A percentile compares a stretch with the other conserved stretches of the same genome.
phyloP scores from a whole-genome alignment of 1,284 basidiomycete genomes.

The Malassezia sympodialis region DNA sequence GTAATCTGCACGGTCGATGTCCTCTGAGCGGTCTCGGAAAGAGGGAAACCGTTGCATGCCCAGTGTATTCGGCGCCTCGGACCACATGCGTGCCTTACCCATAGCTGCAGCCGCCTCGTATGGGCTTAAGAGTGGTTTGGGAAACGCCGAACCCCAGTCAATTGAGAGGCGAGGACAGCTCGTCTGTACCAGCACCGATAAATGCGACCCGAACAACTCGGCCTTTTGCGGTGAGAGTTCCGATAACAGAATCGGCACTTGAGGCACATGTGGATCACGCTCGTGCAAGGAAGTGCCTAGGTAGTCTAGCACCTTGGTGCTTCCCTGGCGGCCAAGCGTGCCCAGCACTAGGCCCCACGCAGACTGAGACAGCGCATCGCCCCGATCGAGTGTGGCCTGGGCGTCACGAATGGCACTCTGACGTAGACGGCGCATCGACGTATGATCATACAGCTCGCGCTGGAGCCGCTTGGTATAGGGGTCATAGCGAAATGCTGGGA shows the following conservation, averaged over 20 bases:
- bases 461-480: conserved; percentile 97
- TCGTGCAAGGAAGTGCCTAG: conserved; percentile 21
- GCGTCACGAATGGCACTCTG: conserved; percentile 62
- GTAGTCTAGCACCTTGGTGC: conserved; percentile 66
- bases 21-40: conserved; percentile 17
- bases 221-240: conserved; percentile 92
- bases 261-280: conserved; percentile 52
- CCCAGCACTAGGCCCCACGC: conserved; percentile 90
- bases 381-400: conserved; percentile 22
- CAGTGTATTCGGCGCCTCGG: conserved; percentile 23
- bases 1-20: conserved; percentile 55
- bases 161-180: conserved; percentile 90
- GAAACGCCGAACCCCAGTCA: conserved; percentile 80
- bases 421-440: conserved; percentile 65
- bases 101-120: conserved; percentile 87
- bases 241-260: conserved; percentile 81
- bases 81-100: conserved; percentile 61
- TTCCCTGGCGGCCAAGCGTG: conserved; percentile 88
- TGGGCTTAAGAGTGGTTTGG: conserved; percentile 75
- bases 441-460: conserved; percentile 79
- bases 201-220: conserved; percentile 62
- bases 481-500: conserved; percentile 95
- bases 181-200: conserved; percentile 85
- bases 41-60: conserved; percentile 49
- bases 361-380: conserved; percentile 5